phyloP scores from a whole-genome alignment of 2,329 filamentous ascomycete species.

The Colletotrichum sp. region DNA sequence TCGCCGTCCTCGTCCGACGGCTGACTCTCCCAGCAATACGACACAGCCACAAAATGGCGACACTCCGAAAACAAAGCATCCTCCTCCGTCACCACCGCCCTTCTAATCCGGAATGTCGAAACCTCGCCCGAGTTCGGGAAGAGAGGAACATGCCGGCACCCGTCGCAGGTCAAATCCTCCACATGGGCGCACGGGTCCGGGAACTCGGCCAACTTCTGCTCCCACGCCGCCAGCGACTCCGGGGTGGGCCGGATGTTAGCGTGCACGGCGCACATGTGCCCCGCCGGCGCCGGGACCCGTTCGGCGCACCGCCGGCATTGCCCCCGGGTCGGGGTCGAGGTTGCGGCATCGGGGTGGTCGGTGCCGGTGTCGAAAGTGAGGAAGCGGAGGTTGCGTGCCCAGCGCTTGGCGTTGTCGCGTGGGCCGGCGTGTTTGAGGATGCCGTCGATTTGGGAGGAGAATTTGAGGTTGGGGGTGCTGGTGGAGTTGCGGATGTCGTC shows the following conservation, averaged over 20 bases:
- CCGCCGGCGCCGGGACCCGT: not conserved
- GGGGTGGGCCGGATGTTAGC: not conserved
- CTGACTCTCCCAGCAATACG: not conserved
- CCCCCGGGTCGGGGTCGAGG: not conserved
- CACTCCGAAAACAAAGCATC: not conserved
- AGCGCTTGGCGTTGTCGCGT: not conserved
- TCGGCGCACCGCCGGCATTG: not conserved
- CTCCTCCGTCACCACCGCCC: not conserved
- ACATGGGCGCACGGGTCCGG: not conserved
- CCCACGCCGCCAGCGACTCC: not conserved
- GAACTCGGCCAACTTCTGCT: not conserved
- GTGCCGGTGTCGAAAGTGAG: not conserved
- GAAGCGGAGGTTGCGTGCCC: not conserved
- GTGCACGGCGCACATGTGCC: not conserved
- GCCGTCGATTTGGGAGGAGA: not conserved
- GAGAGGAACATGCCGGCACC: not conserved
- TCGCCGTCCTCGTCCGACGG: not conserved
- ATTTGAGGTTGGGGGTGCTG: not conserved
- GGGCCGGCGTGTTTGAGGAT: not conserved
- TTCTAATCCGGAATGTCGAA: not conserved
- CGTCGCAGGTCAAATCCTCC: not conserved
- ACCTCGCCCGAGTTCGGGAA: not conserved
- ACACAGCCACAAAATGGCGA: not conserved
- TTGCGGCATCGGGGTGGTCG: not conserved
- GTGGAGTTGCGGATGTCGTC: not conserved